A percentile compares a stretch with the other conserved stretches of the same genome.
phyloP scores from a whole-genome alignment of 2,329 filamentous ascomycete species.

The Monosporascus cannonballus region DNA sequence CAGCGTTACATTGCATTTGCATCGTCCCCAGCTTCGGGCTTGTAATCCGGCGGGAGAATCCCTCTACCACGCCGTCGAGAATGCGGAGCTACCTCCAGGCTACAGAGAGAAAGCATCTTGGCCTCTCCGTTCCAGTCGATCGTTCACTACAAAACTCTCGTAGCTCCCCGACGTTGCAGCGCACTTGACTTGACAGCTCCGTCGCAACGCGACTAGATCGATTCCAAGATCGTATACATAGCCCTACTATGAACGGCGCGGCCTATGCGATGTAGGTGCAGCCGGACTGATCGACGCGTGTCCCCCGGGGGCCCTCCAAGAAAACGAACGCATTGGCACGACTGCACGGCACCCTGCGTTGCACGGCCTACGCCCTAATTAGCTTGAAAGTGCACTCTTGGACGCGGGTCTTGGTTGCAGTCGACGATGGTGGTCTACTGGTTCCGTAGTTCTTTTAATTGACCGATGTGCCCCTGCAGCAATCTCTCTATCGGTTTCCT shows the following conservation, averaged over 20 bases:
- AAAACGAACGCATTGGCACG: background rate
- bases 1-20: background rate
- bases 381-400: too few relatives aligned
- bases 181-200: background rate
- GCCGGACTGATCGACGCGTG: background rate
- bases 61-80: background rate
- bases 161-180: background rate
- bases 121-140: background rate
- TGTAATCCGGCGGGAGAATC: background rate
- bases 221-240: background rate
- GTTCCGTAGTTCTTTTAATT: background rate
- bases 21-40: background rate
- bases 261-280: background rate
- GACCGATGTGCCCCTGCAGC: background rate
- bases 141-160: background rate
- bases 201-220: background rate
- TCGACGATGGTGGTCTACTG: background rate
- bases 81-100: background rate
- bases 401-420: too few relatives aligned
- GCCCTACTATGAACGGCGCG: background rate
- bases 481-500: background rate
- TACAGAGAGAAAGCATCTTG: background rate
- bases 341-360: background rate
- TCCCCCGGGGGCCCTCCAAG: background rate
- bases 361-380: background rate